Percentiles rank a stretch among this genome's conserved stretches.
phyloP scores from a whole-genome alignment of 2,329 filamentous ascomycete species.

The Aspergillus novoparasiticus region DNA sequence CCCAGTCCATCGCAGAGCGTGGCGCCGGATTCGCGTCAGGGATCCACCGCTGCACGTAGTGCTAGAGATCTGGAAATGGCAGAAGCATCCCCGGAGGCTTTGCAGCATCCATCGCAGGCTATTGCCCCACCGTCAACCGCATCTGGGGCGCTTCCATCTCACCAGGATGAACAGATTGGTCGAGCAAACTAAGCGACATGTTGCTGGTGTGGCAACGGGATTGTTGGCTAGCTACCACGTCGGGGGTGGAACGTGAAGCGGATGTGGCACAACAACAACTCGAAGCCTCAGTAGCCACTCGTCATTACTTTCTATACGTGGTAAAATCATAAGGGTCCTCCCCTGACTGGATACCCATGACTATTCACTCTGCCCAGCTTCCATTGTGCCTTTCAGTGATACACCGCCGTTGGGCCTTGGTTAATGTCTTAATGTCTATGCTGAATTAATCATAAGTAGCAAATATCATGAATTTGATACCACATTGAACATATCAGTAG shows the following conservation, averaged over 20 bases:
- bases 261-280: not conserved
- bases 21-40: conserved; percentile 6
- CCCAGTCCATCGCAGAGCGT: conserved; percentile 6
- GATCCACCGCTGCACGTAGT: not conserved
- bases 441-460: too few relatives aligned
- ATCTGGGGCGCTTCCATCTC: not conserved
- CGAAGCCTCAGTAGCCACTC: not conserved
- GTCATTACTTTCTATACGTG: not conserved
- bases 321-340: not conserved
- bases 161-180: not conserved
- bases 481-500: too few relatives aligned
- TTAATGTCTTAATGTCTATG: too few relatives aligned
- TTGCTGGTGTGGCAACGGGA: not conserved
- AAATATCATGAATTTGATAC: too few relatives aligned
- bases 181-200: not conserved
- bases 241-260: not conserved
- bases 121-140: not conserved
- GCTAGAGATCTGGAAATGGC: not conserved
- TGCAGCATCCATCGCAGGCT: not conserved
- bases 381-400: too few relatives aligned
- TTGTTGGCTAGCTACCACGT: not conserved
- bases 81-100: not conserved
- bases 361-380: too few relatives aligned
- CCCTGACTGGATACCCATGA: too few relatives aligned
- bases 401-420: too few relatives aligned